These are phyloP conservation scores for Trichoderma sp. DNA, from an alignment of 2,329 filamentous ascomycete species.

Conservation along the genomic window DNA sequence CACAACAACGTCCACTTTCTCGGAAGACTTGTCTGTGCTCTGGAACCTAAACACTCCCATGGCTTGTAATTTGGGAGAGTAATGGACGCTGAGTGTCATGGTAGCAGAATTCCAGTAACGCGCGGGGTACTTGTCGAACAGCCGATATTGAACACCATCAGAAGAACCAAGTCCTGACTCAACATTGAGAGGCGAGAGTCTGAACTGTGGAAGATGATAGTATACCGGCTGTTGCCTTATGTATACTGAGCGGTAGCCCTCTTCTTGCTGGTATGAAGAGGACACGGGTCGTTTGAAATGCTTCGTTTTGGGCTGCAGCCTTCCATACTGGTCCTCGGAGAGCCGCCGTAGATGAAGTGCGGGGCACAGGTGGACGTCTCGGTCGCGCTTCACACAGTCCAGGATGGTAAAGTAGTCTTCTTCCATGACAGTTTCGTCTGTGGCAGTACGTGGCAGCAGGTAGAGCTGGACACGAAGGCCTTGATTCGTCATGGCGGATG, in stretches of 20 bases:
- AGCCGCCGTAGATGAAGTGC: constrained; percentile 23
- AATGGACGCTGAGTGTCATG: constrained; percentile 20
- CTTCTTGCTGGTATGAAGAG: background rate
- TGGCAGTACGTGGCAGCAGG: background rate
- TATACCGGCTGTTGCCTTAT: constrained; percentile 19
- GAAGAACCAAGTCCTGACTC: constrained; percentile 2
- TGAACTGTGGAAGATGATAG: constrained; percentile 19
- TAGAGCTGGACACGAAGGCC: constrained; percentile 24
- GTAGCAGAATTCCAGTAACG: constrained; percentile 24
- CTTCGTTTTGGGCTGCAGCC: constrained; percentile 19
- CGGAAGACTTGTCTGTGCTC: constrained; percentile 1
- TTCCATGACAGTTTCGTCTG: background rate
- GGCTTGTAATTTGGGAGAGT: constrained; percentile 19
- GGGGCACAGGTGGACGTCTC: constrained; percentile 16
- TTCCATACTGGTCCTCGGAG: constrained; percentile 25
- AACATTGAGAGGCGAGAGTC: constrained; percentile 17
- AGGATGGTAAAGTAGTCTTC: constrained; percentile 20
- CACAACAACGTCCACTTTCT: constrained; percentile 22
- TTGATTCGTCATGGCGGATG: constrained; percentile 24
- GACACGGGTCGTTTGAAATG: constrained; percentile 9
- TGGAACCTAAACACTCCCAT: constrained; percentile 23
- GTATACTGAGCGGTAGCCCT: constrained; percentile 17
- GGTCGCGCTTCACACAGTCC: constrained; percentile 14
- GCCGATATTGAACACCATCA: constrained; percentile 20
- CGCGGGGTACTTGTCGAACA: constrained; percentile 15